Evolutionary conservation across 2,329 filamentous ascomycete species (phyloP).

Genomic region (Cadophora sp.): DNA sequence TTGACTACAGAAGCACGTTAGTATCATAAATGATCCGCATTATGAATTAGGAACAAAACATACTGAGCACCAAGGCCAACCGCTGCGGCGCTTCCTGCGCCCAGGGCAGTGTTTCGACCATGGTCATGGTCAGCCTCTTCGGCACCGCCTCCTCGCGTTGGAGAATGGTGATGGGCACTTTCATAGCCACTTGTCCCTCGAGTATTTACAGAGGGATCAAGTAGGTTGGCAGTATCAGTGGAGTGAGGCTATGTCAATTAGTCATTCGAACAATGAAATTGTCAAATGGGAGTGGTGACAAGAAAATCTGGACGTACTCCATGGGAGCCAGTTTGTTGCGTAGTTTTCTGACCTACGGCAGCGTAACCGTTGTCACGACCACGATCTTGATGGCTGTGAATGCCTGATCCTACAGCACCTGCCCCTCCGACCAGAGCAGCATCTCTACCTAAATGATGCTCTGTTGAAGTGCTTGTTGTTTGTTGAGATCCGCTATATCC

Average conservation of each 20-base stretch:
- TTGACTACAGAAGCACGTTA: neutral
- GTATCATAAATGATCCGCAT: neutral
- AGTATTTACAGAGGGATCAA: conserved; percentile 38
- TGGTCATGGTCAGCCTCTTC: conserved; percentile 38
- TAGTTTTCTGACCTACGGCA: neutral
- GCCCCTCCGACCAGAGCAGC: conserved; percentile 22
- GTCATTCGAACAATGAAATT: neutral
- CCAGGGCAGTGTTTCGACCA: conserved; percentile 26
- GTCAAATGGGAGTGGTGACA: neutral
- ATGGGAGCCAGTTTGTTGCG: neutral
- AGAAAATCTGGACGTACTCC: neutral
- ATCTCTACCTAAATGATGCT: conserved; percentile 32
- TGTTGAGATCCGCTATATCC: conserved; percentile 1
- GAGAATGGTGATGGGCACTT: conserved; percentile 31
- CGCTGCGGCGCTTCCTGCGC: conserved; percentile 12
- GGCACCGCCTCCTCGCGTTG: conserved; percentile 37
- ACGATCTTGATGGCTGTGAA: conserved; percentile 30
- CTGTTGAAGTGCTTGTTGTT: conserved; percentile 1
- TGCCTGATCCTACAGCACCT: conserved; percentile 26
- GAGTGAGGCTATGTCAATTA: conserved; percentile 38
- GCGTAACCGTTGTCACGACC: conserved; percentile 17
- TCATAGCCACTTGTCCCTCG: conserved; percentile 23
- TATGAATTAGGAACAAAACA: neutral
- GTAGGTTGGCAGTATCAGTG: conserved; percentile 38
- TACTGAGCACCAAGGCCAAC: conserved; percentile 20